Conservation (phyloP, 305 asterid species). For the Striga hermonthica region DNA sequence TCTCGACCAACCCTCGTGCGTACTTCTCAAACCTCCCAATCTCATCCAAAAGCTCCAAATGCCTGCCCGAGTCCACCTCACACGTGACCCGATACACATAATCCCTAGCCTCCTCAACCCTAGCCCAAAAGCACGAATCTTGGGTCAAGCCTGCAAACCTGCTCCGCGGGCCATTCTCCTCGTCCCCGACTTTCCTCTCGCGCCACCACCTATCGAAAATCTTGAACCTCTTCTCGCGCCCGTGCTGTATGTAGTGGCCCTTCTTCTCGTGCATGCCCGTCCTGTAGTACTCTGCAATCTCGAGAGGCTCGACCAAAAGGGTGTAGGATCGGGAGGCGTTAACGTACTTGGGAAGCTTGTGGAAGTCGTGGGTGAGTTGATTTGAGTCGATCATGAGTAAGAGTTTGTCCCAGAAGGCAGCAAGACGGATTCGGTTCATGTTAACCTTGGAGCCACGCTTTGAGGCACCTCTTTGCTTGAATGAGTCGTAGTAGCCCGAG, state of each 20-base stretch:
- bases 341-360: constrained; percentile 60
- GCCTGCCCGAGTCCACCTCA: constrained; percentile 47
- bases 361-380: constrained; percentile 75
- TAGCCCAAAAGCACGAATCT: constrained; percentile 92
- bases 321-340: constrained; percentile 66
- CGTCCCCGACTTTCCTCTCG: constrained; percentile 48
- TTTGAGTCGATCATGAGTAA: constrained; percentile 61
- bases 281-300: constrained; percentile 77
- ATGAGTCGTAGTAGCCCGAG: constrained; percentile 78
- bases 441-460: constrained; percentile 53
- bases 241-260: constrained; percentile 72
- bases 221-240: constrained; percentile 66
- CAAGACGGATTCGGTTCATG: constrained; percentile 54
- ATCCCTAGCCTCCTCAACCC: constrained; percentile 77
- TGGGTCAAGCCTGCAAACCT: constrained; percentile 70
- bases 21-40: constrained; percentile 58
- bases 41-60: constrained; percentile 37
- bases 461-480: constrained; percentile 67
- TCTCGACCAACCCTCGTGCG: constrained; percentile 54
- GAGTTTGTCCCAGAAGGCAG: constrained; percentile 62
- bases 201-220: constrained; percentile 88
- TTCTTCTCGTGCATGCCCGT: constrained; percentile 50
- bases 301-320: constrained; percentile 85
- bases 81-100: constrained; percentile 38
- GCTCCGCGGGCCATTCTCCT: constrained; percentile 52